Evolutionary conservation across 495 filamentous ascomycete genomes (phyloP), one percentile per base, ranked within the genome.

Genomic region (Penicillium lividum): DNA sequence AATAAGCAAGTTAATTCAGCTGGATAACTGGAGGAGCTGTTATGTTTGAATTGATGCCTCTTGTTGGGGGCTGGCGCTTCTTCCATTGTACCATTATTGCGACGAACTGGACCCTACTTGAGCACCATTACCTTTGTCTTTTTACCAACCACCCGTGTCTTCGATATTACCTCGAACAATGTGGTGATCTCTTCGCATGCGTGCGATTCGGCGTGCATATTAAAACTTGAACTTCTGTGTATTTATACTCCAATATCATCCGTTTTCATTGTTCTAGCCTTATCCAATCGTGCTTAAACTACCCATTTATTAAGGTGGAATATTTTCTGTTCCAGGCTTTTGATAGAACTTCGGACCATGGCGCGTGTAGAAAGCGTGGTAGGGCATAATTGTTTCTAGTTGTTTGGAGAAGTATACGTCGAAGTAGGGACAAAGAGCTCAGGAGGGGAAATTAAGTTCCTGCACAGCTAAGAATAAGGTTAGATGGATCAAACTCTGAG

Each of bases 171-270:
- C 49, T 40, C 31, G 48, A 56, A 36, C 30, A 51, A 49, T 51
- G 34, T 45, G 52, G 50, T 52, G 51, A 52, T 33, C 13, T 55
- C 60, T 45, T 62, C 58, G 50, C 56, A 61, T 62, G 48, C 59
- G 48, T 58, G 38, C 53, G 54, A 62, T 56, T 46, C 45, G 58
- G 57, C 62, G 62, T 62, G 68, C 65, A 67, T 68, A 68, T 63
- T 67, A 52, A 56, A 45, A 55, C 49, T 71, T 68, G 57, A 45
- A 55, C 48, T 71, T 68, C 60, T 64, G 57, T 76, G 71, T 75
- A 75, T 61, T 74, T 75, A 74, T 74, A 75, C 62, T 69, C 56
- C 69, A 71, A 73, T 72, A 58, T 65, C 60, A 70, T 58, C 56
- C n/a, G 40, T 63, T 51, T 60, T 57, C 52, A 57, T 49, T 53